These are phyloP conservation scores for Talaromyces sp. DNA, from an alignment of 2,329 filamentous ascomycete species.

Conservation along the genomic window DNA sequence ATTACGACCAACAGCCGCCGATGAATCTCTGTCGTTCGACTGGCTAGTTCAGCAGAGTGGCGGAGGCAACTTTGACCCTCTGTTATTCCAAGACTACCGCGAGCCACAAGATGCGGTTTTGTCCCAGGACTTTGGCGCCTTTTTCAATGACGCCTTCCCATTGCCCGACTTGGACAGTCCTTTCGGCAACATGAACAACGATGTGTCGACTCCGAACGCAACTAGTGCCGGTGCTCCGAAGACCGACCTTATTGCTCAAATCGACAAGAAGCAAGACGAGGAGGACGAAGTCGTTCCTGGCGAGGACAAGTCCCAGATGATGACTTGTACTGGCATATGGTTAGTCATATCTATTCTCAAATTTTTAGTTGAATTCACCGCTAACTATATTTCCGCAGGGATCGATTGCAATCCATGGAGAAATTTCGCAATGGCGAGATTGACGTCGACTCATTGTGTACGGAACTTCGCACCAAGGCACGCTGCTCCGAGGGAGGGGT, in stretches of 20 bases:
- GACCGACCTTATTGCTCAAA: slow-evolving; percentile 70
- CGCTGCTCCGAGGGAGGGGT: slow-evolving; percentile 87
- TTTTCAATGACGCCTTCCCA: slow-evolving; percentile 73
- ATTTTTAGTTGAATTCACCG: neutral
- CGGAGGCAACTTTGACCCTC: slow-evolving; percentile 78
- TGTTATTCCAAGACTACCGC: slow-evolving; percentile 86
- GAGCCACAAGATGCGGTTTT: slow-evolving; percentile 82
- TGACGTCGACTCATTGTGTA: slow-evolving; percentile 88
- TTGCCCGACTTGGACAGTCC: slow-evolving; percentile 72
- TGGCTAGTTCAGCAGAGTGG: slow-evolving; percentile 77
- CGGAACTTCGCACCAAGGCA: slow-evolving; percentile 89
- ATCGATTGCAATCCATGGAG: slow-evolving; percentile 79
- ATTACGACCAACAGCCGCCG: slow-evolving; percentile 12
- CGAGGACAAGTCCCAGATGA: slow-evolving; percentile 58
- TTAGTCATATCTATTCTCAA: slow-evolving; percentile 46
- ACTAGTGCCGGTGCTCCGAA: slow-evolving; percentile 38
- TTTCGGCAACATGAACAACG: slow-evolving; percentile 57
- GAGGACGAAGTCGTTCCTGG: slow-evolving; percentile 63
- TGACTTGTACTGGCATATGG: slow-evolving; percentile 92
- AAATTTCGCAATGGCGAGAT: slow-evolving; percentile 88
- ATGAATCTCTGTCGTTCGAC: slow-evolving; percentile 42
- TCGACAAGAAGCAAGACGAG: slow-evolving; percentile 67
- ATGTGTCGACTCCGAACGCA: slow-evolving; percentile 25
- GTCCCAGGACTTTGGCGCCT: slow-evolving; percentile 66
- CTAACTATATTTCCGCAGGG: slow-evolving; percentile 61